A percentile compares a stretch with the other conserved stretches of the same genome.
Conservation (phyloP, 257 asterid species). For the Eustoma russellianum region DNA sequence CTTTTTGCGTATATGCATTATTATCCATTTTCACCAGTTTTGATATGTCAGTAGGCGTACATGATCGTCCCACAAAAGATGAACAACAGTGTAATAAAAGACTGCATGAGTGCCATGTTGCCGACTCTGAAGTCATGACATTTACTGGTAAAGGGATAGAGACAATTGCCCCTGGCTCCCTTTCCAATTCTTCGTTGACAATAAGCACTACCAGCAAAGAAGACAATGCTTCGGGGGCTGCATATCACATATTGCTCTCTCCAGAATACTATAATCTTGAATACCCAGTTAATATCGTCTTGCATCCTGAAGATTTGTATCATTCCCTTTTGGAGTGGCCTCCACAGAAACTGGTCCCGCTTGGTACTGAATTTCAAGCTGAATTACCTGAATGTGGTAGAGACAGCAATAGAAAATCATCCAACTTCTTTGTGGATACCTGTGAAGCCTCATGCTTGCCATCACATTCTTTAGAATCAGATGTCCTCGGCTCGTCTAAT, state of each 20-base stretch:
- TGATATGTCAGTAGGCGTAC: slow-evolving; percentile 20
- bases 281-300: slow-evolving; percentile 10
- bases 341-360: slow-evolving; percentile 28
- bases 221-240: slow-evolving; percentile 17
- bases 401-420: not conserved
- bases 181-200: slow-evolving; percentile 24
- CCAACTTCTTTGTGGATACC: slow-evolving; percentile 4
- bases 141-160: slow-evolving; percentile 16
- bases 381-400: slow-evolving; percentile 28
- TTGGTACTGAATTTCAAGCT: slow-evolving; percentile 33
- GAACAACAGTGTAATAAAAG: slow-evolving; percentile 14
- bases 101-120: slow-evolving; percentile 7
- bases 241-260: slow-evolving; percentile 16
- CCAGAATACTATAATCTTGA: slow-evolving; percentile 21
- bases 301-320: slow-evolving; percentile 19
- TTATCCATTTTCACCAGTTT: slow-evolving; percentile 3
- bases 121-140: slow-evolving; percentile 13
- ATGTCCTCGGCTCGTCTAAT: not conserved
- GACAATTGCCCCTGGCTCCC: slow-evolving; percentile 12
- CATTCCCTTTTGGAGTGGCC: slow-evolving; percentile 25
- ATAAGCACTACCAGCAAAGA: slow-evolving; percentile 29
- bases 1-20: too few species aligned
- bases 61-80: slow-evolving; percentile 8
- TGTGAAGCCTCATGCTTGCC: slow-evolving; percentile 3
- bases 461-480: slow-evolving; percentile 10